Base-by-base conservation (phyloP, 805 yeast genomes). In the Saccharomycopsis synnaedendra region DNA sequence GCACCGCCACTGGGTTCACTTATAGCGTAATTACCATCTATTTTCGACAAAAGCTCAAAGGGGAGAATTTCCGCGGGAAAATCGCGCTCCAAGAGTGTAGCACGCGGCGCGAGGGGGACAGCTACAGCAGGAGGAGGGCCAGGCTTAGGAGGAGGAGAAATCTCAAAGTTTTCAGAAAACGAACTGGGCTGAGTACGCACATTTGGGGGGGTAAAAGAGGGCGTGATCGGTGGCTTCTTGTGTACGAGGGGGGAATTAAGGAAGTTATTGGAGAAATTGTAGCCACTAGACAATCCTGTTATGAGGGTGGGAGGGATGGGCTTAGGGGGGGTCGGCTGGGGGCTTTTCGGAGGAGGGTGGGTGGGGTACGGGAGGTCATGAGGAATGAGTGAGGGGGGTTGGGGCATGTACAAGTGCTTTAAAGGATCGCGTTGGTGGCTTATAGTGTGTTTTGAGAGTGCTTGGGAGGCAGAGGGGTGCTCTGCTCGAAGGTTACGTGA, bases 21-120 rank as follows among this genome's bases (percentile, higher is more conserved):
- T 8, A 51, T 49, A 28, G 11, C 43, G 40, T 51, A 51, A 27
- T 46, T 33, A 4, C 54, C 54, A 32, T 51, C 52, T 4, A 47
- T 43, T 36, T 52, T 52, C 5, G 49, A 51, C 29, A 52, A 41
- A 3, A 52, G 33, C 33, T 50, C 53, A 47, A 52, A 52, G 4
- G 55, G 54, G 7, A 50, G 39, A 29, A 52, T 52, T 33, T 52
- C 55, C 30, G 51, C 54, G 5, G 55, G 55, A 38, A 52, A 52
- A 41, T 52, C 55, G 7, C 55, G 38, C 39, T 52, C 55, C n/a
- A 52, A 39, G 8, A 52, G 41, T 6, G 55, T 52, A 40, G 38
- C 48, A 33, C 9, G 9, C 29, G 31, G 29, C 7, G 5, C 5
- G 45, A 43, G 37, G 19, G 45, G 41, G 27, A 32, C 9, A 32